These are phyloP conservation scores for Globisporangium orthogonon DNA, from an alignment of 352 stramenopile genomes.

Conservation along the genomic window DNA sequence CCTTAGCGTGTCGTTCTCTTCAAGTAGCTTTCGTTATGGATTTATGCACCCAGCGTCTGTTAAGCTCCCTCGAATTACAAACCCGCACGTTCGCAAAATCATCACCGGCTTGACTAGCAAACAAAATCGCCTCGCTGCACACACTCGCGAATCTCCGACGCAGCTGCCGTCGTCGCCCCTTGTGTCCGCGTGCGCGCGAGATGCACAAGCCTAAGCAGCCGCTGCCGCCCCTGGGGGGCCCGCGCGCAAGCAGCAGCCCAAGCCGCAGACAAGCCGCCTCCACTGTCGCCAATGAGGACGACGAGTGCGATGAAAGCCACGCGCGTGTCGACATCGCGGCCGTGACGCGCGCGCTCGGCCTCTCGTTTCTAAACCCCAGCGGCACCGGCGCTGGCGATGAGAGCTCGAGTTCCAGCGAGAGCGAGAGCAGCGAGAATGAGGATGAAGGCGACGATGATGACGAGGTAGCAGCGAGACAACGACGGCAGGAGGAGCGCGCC, in stretches of 20 bases:
- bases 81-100: too few relatives aligned
- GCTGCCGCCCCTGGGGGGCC: not conserved
- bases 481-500: not conserved
- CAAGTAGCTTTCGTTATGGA: too few relatives aligned
- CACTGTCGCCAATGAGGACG: not conserved
- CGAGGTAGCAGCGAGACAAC: not conserved
- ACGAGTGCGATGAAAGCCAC: not conserved
- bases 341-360: slow-evolving; percentile 13
- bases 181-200: too few relatives aligned
- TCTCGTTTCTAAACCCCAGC: slow-evolving; percentile 7
- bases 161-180: not conserved
- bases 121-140: too few relatives aligned
- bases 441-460: not conserved
- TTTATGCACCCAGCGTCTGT: too few relatives aligned
- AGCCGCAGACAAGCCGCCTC: not conserved
- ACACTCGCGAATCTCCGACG: too few relatives aligned
- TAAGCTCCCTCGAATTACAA: too few relatives aligned
- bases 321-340: slow-evolving; percentile 10
- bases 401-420: slow-evolving; percentile 3
- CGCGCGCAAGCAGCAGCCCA: not conserved
- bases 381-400: not conserved
- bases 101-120: too few relatives aligned
- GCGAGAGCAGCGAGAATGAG: not conserved
- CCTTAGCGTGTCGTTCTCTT: too few relatives aligned
- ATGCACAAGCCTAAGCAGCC: not conserved